Evolutionary conservation across 75 land plant genomes (phyloP).

Genomic region (Adiantum capillusveneris): DNA sequence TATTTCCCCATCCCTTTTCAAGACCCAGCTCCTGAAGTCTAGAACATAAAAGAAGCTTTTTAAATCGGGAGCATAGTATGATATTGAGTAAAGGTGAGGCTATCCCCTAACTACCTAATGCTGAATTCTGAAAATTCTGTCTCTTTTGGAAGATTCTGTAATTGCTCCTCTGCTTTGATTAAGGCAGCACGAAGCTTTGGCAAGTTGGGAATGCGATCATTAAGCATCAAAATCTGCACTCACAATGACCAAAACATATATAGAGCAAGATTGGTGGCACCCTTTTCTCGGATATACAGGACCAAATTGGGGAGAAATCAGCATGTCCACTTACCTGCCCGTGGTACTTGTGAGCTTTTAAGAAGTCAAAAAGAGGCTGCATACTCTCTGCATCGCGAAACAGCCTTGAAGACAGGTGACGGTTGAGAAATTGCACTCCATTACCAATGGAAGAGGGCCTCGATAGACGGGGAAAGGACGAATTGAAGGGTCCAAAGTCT

Average conservation of each 20-base stretch:
- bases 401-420: conserved; percentile 52
- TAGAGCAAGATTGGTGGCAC: too few species aligned
- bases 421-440: conserved; percentile 53
- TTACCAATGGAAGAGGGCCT: conserved; percentile 79
- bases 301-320: too few species aligned
- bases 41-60: conserved; percentile 6
- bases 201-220: conserved; percentile 44
- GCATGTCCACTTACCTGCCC: conserved; percentile 82
- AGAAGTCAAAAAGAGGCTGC: conserved; percentile 56
- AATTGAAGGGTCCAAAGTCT: conserved; percentile 75
- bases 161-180: conserved; percentile 49
- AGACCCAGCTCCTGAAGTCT: conserved; percentile 81
- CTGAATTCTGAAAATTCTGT: conserved; percentile 52
- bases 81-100: too few species aligned
- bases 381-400: conserved; percentile 29
- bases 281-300: too few species aligned
- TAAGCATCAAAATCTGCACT: conserved; percentile 84
- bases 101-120: conserved; percentile 37
- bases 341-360: conserved; percentile 41
- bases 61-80: too few species aligned
- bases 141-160: conserved; percentile 41
- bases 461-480: conserved; percentile 43
- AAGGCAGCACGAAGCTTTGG: conserved; percentile 56
- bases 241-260: too few species aligned
- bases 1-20: conserved; percentile 80